Conservation (phyloP, 352 stramenopile genomes). For the Phytophthora citricola region DNA sequence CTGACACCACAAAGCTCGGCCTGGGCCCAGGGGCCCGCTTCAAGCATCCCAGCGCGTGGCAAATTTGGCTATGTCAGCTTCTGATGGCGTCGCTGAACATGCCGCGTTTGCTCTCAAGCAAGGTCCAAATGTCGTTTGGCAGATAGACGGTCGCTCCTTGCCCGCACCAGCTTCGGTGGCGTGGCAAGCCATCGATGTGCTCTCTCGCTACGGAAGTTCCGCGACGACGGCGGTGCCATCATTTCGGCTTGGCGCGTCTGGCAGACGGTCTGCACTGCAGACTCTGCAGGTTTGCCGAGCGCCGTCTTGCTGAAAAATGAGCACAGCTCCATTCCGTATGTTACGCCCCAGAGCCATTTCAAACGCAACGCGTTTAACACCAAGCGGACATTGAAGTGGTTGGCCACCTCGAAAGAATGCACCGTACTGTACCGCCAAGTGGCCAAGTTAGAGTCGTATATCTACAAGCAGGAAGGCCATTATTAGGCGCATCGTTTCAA, state of each 20-base stretch:
- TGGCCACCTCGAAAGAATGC: constrained; percentile 8
- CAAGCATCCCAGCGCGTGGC: not conserved
- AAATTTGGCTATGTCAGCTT: constrained; percentile 10
- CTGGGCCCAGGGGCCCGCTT: not conserved
- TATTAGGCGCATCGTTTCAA: not conserved
- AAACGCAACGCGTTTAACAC: constrained; percentile 18
- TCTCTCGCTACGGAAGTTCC: not conserved
- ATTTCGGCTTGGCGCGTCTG: not conserved
- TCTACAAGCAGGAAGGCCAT: not conserved
- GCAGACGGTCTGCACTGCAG: not conserved
- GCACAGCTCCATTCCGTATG: constrained; percentile 16
- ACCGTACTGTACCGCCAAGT: not conserved
- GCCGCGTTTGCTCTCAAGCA: not conserved
- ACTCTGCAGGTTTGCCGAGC: not conserved
- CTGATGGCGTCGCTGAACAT: constrained; percentile 13
- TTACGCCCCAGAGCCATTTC: constrained; percentile 12
- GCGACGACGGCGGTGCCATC: not conserved
- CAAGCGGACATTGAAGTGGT: constrained; percentile 4
- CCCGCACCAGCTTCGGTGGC: not conserved
- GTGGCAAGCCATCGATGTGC: constrained; percentile 7
- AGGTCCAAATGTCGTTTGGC: not conserved
- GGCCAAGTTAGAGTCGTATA: not conserved
- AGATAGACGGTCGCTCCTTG: not conserved
- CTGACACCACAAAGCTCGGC: too few species aligned
- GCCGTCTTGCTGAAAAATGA: constrained; percentile 13